phyloP scores from a whole-genome alignment of 2,329 filamentous ascomycete species.

The Graphilbum sp. region DNA sequence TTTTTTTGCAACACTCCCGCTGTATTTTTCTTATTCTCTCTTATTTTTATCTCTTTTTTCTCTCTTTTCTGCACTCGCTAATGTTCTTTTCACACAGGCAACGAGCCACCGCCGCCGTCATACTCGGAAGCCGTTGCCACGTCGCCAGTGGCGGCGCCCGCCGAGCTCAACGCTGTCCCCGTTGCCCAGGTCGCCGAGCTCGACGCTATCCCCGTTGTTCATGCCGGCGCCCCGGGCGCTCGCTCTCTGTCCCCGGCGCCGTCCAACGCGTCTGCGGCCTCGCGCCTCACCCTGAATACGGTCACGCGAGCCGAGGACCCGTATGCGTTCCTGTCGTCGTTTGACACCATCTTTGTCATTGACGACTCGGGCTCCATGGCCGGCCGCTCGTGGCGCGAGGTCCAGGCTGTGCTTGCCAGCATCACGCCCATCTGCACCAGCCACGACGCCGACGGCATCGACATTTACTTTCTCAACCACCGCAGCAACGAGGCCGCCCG shows the following conservation, averaged over 20 bases:
- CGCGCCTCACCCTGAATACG: slow-evolving; percentile 9
- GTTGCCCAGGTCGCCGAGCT: no score
- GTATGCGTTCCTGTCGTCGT: slow-evolving; percentile 59
- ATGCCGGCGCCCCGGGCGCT: no score
- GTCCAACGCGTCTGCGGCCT: slow-evolving; percentile 6
- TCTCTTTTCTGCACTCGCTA: not conserved
- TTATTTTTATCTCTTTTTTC: no score
- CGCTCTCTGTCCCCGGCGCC: slow-evolving; percentile 11
- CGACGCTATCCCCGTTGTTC: no score
- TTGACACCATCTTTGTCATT: slow-evolving; percentile 82
- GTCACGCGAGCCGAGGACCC: slow-evolving; percentile 39
- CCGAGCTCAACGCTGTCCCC: not conserved
- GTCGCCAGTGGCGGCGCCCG: not conserved
- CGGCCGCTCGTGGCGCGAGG: slow-evolving; percentile 61
- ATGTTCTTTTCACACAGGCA: slow-evolving; percentile 9
- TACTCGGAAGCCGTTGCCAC: slow-evolving; percentile 7
- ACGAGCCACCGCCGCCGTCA: slow-evolving; percentile 21
- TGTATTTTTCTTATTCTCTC: no score
- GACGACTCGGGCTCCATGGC: slow-evolving; percentile 87
- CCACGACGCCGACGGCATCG: slow-evolving; percentile 71
- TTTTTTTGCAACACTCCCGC: no score
- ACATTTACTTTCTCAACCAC: slow-evolving; percentile 82
- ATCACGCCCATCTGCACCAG: slow-evolving; percentile 71
- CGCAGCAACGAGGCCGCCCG: slow-evolving; percentile 16
- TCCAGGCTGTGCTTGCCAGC: slow-evolving; percentile 47